Conservation (phyloP, 805 yeast species). For the Saturnispora gosingensis region DNA sequence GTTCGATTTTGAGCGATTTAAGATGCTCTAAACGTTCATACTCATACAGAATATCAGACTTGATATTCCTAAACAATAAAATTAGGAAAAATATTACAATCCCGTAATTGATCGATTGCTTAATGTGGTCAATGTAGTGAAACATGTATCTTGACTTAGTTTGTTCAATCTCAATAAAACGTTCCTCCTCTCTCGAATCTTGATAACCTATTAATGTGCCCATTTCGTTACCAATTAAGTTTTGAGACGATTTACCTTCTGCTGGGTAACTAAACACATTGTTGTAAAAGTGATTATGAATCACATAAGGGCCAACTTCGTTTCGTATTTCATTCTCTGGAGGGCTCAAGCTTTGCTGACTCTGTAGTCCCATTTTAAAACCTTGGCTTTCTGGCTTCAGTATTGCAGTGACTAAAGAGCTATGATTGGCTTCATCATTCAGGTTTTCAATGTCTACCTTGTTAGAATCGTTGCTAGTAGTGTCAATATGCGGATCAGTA, state of each 20-base stretch:
- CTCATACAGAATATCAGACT: constrained; percentile 43
- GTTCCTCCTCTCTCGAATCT: background rate
- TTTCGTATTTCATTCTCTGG: background rate
- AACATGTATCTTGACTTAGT: background rate
- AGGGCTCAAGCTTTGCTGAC: background rate
- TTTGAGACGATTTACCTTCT: background rate
- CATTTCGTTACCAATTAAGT: background rate
- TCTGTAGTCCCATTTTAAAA: constrained; percentile 3
- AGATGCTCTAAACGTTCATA: constrained; percentile 40
- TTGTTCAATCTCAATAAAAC: background rate
- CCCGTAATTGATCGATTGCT: constrained; percentile 8
- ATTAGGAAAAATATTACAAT: constrained; percentile 1
- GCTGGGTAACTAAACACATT: background rate
- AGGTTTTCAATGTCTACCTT: background rate
- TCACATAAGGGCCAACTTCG: background rate
- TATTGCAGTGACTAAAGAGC: constrained; percentile 6
- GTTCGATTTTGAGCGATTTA: constrained; percentile 40
- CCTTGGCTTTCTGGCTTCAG: constrained; percentile 12
- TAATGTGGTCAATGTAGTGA: background rate
- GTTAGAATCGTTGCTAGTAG: background rate
- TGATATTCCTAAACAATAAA: constrained; percentile 30
- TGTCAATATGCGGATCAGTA: background rate
- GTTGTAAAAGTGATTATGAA: constrained; percentile 13
- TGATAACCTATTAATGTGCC: background rate
- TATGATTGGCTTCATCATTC: background rate